phyloP scores from a whole-genome alignment of 106 monocot species.

The Acanthochlamys bracteata region DNA sequence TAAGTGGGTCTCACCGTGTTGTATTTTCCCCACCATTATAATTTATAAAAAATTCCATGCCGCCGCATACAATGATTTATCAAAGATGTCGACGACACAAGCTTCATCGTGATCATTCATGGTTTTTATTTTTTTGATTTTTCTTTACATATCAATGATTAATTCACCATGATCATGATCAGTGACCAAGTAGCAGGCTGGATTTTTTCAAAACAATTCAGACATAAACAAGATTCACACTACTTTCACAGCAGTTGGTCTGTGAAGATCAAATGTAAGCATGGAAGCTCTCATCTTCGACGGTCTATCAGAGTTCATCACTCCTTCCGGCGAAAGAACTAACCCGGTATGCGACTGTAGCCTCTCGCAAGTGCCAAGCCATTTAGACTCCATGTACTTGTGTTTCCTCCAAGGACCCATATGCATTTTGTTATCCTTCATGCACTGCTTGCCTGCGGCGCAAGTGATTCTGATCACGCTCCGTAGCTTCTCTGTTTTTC shows the following conservation, averaged over 20 bases:
- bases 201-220: background rate
- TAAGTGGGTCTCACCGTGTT: too few relatives aligned
- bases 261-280: slow-evolving; percentile 65
- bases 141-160: background rate
- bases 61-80: background rate
- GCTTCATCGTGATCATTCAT: background rate
- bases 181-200: background rate
- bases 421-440: slow-evolving; percentile 92
- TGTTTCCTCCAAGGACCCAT: slow-evolving; percentile 89
- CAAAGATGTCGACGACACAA: background rate
- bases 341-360: background rate
- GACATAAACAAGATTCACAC: slow-evolving; percentile 21
- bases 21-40: too few relatives aligned
- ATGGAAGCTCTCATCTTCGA: slow-evolving; percentile 48
- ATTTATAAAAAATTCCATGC: too few relatives aligned
- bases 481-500: slow-evolving; percentile 50
- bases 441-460: slow-evolving; percentile 70
- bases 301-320: background rate
- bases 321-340: background rate
- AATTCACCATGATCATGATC: background rate
- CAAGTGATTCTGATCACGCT: slow-evolving; percentile 65
- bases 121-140: background rate
- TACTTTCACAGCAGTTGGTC: slow-evolving; percentile 40
- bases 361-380: slow-evolving; percentile 58
- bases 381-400: slow-evolving; percentile 87